Evolutionary conservation across 768 basidiomycete genomes (phyloP).

Genomic region (Mycena kentingensis): DNA sequence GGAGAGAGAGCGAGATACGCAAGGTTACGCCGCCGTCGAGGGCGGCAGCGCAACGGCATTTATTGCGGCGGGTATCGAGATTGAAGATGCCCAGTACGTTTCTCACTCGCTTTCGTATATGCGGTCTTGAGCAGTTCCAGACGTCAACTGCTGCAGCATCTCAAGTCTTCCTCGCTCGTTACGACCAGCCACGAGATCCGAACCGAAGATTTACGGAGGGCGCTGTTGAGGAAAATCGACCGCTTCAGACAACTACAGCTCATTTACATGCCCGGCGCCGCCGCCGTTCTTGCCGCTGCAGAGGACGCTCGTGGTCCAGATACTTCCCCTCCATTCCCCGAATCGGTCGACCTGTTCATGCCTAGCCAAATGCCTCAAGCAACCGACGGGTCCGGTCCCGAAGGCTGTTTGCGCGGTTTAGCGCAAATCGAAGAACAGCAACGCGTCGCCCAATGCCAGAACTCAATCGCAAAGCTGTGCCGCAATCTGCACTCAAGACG

Average conservation of each 20-base stretch:
- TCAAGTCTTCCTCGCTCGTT: background rate
- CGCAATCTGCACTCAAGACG: constrained; percentile 23
- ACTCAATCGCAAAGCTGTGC: constrained; percentile 23
- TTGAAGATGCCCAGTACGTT: constrained; percentile 13
- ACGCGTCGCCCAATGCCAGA: constrained; percentile 24
- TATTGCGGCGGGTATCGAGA: background rate
- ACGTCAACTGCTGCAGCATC: background rate
- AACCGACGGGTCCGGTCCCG: background rate
- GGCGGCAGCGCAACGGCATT: constrained; percentile 7
- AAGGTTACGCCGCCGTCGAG: background rate
- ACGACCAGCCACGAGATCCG: constrained; percentile 1
- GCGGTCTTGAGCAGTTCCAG: background rate
- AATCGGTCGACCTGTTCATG: constrained; percentile 5
- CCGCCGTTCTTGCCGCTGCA: background rate
- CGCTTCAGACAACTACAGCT: constrained; percentile 6
- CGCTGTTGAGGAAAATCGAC: constrained; percentile 1
- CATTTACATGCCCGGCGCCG: constrained; percentile 8
- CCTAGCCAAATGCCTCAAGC: background rate
- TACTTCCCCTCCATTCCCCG: background rate
- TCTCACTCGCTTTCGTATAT: background rate
- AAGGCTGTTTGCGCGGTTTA: background rate
- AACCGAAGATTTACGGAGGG: constrained; percentile 7
- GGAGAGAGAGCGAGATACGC: background rate
- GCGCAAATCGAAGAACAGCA: background rate
- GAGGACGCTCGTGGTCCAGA: constrained; percentile 2